Percentiles rank a stretch among this genome's conserved stretches.
phyloP scores from a whole-genome alignment of 164 flowering plant species.

The Piper longum region DNA sequence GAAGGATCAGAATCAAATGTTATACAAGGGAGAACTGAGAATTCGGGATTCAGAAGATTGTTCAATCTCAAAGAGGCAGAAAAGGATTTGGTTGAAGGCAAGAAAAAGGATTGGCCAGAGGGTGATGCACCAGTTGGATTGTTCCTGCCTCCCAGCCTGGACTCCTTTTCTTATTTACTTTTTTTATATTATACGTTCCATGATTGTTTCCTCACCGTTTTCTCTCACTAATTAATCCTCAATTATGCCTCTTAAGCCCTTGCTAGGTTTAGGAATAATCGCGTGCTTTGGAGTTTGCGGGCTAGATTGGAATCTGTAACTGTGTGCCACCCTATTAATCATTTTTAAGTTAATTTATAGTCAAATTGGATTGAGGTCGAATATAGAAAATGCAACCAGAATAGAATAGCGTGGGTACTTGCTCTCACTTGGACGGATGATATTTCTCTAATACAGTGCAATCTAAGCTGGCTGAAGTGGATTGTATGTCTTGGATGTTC shows the following conservation, averaged over 20 bases:
- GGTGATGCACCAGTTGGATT: neutral
- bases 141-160: neutral
- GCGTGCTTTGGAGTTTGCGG: neutral
- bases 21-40: too few species aligned
- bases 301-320: neutral
- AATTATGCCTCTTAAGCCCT: neutral
- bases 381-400: too few species aligned
- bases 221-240: neutral
- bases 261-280: neutral
- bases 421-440: neutral
- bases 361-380: too few species aligned
- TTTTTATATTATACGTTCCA: neutral
- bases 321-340: too few species aligned
- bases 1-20: neutral
- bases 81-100: too few species aligned
- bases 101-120: neutral
- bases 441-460: neutral
- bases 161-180: too few species aligned
- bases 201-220: neutral
- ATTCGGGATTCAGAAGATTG: too few species aligned
- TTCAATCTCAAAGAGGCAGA: too few species aligned
- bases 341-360: neutral
- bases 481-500: too few species aligned
- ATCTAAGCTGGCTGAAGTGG: neutral
- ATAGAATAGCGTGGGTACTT: neutral